Percentiles rank a stretch among this genome's conserved stretches.
phyloP scores from a whole-genome alignment of 2,329 filamentous ascomycete species.

The Pestalotiopsis sp. region DNA sequence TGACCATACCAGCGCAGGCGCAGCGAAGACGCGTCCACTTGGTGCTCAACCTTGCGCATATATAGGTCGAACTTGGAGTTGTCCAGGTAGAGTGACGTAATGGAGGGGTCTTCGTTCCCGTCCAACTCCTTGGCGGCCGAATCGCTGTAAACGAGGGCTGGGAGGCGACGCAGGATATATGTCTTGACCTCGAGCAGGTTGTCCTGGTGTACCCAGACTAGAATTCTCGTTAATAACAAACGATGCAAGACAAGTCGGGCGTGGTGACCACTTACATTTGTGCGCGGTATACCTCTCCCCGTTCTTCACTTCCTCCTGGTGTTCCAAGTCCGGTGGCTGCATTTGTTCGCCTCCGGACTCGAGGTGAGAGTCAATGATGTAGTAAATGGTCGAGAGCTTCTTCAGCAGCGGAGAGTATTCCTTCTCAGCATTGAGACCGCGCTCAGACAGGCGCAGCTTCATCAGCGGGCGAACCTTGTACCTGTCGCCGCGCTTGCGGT shows the following conservation, averaged over 20 bases:
- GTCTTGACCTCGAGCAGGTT: conserved; percentile 98
- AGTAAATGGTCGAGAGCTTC: conserved; percentile 93
- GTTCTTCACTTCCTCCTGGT: conserved; percentile 59
- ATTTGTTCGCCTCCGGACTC: conserved; percentile 58
- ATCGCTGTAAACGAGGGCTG: conserved; percentile 90
- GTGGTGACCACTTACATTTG: conserved; percentile 67
- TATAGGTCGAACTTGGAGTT: conserved; percentile 86
- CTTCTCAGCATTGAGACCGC: conserved; percentile 90
- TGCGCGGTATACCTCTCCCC: conserved; percentile 80
- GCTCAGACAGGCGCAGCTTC: conserved; percentile 83
- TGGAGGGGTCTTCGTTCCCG: conserved; percentile 79
- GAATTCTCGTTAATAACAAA: conserved; percentile 6
- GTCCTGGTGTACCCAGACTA: conserved; percentile 93
- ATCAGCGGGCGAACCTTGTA: conserved; percentile 92
- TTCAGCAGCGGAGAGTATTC: conserved; percentile 89
- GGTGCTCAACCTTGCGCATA: conserved; percentile 77
- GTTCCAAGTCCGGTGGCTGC: conserved; percentile 47
- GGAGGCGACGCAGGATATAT: conserved; percentile 85
- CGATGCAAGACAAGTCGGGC: not conserved
- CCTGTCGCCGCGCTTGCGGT: conserved; percentile 82
- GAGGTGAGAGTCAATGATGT: conserved; percentile 84
- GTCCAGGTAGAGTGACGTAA: conserved; percentile 97
- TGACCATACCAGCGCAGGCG: conserved; percentile 92
- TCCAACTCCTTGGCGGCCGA: conserved; percentile 83
- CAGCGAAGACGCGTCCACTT: conserved; percentile 77